Evolutionary conservation across 2,329 filamentous ascomycete species (phyloP).

Genomic region (Clonostachys solani): DNA sequence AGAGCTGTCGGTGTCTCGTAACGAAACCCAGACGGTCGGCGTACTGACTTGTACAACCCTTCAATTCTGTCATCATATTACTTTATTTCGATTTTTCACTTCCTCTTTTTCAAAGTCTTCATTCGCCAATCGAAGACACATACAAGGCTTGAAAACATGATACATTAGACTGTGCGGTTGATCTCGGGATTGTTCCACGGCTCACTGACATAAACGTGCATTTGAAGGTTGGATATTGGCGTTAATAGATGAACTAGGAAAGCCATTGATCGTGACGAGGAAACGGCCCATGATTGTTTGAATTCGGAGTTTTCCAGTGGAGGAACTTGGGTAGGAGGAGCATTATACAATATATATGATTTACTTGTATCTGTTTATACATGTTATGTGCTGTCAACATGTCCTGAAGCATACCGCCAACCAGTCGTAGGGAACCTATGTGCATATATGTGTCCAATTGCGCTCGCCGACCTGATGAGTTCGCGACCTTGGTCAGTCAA

Average conservation of each 20-base stretch:
- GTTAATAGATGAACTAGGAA: no score
- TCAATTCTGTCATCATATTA: no score
- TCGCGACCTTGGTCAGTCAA: constrained; percentile 43
- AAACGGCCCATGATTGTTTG: no score
- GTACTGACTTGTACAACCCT: no score
- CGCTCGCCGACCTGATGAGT: neutral
- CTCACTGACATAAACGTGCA: neutral
- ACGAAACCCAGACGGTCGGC: no score
- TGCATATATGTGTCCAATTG: neutral
- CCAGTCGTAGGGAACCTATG: neutral
- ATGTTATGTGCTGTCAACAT: neutral
- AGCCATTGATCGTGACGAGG: no score
- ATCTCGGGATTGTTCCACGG: neutral
- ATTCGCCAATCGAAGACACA: no score
- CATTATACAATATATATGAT: neutral
- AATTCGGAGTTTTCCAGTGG: no score
- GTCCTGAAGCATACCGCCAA: neutral
- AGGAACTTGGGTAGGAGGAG: neutral
- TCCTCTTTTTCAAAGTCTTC: neutral
- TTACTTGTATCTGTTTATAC: neutral
- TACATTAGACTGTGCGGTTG: neutral
- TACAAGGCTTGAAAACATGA: neutral
- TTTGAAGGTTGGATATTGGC: no score
- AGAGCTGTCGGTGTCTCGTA: constrained; percentile 13
- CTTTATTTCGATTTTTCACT: neutral